phyloP scores from a whole-genome alignment of 2,329 filamentous ascomycete genomes.

The Zalaria sp. region DNA sequence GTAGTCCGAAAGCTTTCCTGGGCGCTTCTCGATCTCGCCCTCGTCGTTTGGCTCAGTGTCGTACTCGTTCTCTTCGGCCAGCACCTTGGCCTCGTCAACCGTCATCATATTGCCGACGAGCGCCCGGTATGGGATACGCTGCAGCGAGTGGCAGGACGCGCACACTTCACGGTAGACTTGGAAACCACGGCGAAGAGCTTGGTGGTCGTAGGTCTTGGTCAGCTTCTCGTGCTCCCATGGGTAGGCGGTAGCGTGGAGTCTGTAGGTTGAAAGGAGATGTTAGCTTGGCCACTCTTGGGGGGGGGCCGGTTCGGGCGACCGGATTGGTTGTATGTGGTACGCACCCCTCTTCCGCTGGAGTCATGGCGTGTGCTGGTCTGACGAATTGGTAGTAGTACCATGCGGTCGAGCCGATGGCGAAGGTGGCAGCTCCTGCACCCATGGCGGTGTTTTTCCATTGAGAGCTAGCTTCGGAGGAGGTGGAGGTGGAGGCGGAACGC shows the following conservation, averaged over 20 bases:
- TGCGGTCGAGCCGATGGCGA: conserved; percentile 77
- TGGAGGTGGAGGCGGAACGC: conserved; percentile 55
- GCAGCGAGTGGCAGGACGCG: conserved; percentile 92
- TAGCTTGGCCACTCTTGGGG: background rate
- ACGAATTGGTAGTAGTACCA: conserved; percentile 98
- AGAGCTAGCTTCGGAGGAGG: conserved; percentile 52
- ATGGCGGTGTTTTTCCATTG: conserved; percentile 75
- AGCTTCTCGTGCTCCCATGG: conserved; percentile 91
- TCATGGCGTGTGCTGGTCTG: conserved; percentile 73
- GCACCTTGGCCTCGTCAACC: conserved; percentile 91
- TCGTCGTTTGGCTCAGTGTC: conserved; percentile 95
- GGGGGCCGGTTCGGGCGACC: too few species aligned
- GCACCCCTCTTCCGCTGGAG: conserved; percentile 96
- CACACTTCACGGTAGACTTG: conserved; percentile 99
- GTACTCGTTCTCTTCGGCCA: conserved; percentile 98
- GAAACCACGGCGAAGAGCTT: conserved; percentile 96
- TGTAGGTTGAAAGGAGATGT: conserved; percentile 25
- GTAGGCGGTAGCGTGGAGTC: conserved; percentile 82
- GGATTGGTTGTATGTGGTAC: conserved; percentile 25
- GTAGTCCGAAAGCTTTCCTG: conserved; percentile 97
- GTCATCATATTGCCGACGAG: conserved; percentile 88
- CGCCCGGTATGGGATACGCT: conserved; percentile 81
- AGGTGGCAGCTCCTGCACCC: conserved; percentile 71
- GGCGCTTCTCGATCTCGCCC: conserved; percentile 95
- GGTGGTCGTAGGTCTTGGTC: conserved; percentile 93